Conservation (phyloP, 1,284 basidiomycete species). For the Fereydounia khargensis region DNA sequence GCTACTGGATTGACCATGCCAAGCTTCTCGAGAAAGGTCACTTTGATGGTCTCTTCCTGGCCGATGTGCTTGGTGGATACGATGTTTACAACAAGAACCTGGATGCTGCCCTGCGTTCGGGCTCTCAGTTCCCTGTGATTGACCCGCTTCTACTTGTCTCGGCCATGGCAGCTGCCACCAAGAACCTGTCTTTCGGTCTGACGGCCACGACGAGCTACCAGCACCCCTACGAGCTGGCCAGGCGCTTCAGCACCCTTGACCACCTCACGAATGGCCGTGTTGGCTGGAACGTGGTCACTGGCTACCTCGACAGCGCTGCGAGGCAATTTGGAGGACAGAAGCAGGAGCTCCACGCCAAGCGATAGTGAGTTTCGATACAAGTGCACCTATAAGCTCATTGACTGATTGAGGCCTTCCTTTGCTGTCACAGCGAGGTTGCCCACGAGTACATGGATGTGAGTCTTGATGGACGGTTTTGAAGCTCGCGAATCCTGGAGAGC, state of each 20-base stretch:
- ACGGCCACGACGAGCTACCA: slow-evolving; percentile 52
- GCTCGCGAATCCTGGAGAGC: no score
- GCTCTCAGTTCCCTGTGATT: slow-evolving; percentile 51
- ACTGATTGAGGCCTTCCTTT: background rate
- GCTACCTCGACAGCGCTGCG: slow-evolving; percentile 56
- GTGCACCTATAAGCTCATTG: background rate
- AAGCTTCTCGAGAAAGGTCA: slow-evolving; percentile 43
- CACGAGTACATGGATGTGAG: slow-evolving; percentile 45
- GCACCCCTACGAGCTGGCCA: slow-evolving; percentile 56
- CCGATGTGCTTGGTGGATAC: slow-evolving; percentile 52
- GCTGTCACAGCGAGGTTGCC: slow-evolving; percentile 27
- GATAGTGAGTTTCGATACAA: slow-evolving; percentile 15
- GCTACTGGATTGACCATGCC: slow-evolving; percentile 48
- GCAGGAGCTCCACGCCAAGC: slow-evolving; percentile 44
- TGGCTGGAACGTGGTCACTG: slow-evolving; percentile 58
- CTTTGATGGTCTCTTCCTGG: slow-evolving; percentile 51
- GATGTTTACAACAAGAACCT: slow-evolving; percentile 41
- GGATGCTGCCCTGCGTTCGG: slow-evolving; percentile 39
- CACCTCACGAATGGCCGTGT: slow-evolving; percentile 58
- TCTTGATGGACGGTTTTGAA: no score
- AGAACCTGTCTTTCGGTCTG: slow-evolving; percentile 46
- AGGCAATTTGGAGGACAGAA: slow-evolving; percentile 47
- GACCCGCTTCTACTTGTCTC: slow-evolving; percentile 43
- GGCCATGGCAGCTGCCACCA: slow-evolving; percentile 46
- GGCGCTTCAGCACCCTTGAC: slow-evolving; percentile 57